Conservation (phyloP, 768 basidiomycete genomes). For the Mycena indigotica region DNA sequence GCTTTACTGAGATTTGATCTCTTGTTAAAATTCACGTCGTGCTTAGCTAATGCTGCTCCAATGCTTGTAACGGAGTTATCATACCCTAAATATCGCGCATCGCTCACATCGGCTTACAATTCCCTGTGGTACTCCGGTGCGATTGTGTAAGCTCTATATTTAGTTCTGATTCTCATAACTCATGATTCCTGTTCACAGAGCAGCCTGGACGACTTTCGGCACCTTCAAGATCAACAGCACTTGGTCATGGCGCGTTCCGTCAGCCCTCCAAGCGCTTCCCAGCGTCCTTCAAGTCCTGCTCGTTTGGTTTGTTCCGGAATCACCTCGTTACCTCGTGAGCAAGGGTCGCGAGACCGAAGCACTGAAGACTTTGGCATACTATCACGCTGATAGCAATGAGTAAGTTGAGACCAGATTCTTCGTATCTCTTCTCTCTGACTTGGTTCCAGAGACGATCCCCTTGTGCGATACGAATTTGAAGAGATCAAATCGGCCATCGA, state of each 20-base stretch:
- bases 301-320: constrained; percentile 52
- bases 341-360: constrained; percentile 48
- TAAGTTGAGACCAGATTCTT: constrained; percentile 33
- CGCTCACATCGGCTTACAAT: constrained; percentile 50
- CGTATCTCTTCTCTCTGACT: background rate
- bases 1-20: constrained; percentile 23
- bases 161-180: constrained; percentile 15
- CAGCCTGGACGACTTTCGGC: constrained; percentile 47
- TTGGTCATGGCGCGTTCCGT: constrained; percentile 66
- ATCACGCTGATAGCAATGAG: constrained; percentile 53
- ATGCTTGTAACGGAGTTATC: constrained; percentile 50
- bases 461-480: constrained; percentile 54
- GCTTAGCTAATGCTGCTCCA: constrained; percentile 45
- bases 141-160: constrained; percentile 32
- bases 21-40: background rate
- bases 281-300: constrained; percentile 43
- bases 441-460: constrained; percentile 36
- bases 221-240: constrained; percentile 50
- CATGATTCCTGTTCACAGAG: constrained; percentile 41
- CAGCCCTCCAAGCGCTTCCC: constrained; percentile 47
- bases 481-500: constrained; percentile 62
- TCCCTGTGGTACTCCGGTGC: constrained; percentile 58
- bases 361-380: constrained; percentile 46
- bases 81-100: constrained; percentile 45
- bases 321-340: constrained; percentile 49